Evolutionary conservation across 306 rosid genomes (phyloP), one percentile per base, ranked within the genome.

Genomic region (Corylus avellana): DNA sequence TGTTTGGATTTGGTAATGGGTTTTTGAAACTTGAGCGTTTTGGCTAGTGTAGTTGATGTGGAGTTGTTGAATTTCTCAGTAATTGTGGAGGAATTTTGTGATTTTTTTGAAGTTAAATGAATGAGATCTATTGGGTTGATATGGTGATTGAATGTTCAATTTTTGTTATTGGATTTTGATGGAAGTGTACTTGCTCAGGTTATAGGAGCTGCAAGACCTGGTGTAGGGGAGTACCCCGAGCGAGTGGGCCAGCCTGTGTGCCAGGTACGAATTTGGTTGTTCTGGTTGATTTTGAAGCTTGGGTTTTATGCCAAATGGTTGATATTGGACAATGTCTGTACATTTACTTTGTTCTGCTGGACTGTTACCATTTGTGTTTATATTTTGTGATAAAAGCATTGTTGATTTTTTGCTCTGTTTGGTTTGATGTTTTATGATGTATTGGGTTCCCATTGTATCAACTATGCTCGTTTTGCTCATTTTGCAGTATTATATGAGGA

Each of bases 211-310:
- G 87, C 88, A 2, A 96, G 99, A 85, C 83, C 83, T 67, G 88
- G 83, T 35, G 90, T 81, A 58, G 92, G 88, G 76, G 97, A 90
- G 81, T 88, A 81, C 80, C 99, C 99, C 0, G 98, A 93, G 83
- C 89, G 99, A 86, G 56, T 69, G n/a, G 98, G 96, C 72, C 99
- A 96, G 85, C 97, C 93, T 29, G 85, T 89, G 42, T 96, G 99
- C 89, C 98, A 93, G 99, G 99, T 96, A 87, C 72, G 75, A n/a
- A 67, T 86, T 18, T 78, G 82, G 44, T 82, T 85, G 69, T 64
- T 75, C 78, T 72, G 8, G 54, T 62, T 81, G 80, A 37, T 59
- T 32, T 75, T 59, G 58, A 79, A 62, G 29, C 50, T 79, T 75
- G 73, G 77, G 67, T 74, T 75, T 75, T 68, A 48, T 66, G 57